phyloP scores from a whole-genome alignment of 225 moss, liverwort and hornwort species.

The Marchantia paleacea region DNA sequence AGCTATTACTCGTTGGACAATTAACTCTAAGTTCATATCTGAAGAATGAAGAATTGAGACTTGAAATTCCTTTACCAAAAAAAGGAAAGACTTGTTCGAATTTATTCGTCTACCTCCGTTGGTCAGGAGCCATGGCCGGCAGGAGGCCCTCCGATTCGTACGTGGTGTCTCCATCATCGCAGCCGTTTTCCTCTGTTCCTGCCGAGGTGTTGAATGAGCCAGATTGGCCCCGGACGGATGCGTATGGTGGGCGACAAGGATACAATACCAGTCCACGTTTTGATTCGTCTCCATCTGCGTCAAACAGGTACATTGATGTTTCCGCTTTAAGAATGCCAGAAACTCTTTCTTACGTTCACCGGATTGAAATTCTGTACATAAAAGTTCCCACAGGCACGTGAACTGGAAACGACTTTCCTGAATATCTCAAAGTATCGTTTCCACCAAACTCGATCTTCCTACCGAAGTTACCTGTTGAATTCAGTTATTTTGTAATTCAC shows the following conservation, averaged over 20 bases:
- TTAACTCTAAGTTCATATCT: not conserved
- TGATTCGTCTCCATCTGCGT: constrained; percentile 17
- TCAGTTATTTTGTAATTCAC: not conserved
- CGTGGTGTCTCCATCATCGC: constrained; percentile 23
- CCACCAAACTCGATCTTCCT: not conserved
- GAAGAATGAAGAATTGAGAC: not conserved
- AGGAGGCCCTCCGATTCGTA: constrained; percentile 16
- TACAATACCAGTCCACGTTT: constrained; percentile 24
- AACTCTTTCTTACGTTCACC: not conserved
- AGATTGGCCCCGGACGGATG: constrained; percentile 18
- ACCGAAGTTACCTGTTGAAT: not conserved
- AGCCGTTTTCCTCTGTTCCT: constrained; percentile 35
- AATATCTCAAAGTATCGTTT: not conserved
- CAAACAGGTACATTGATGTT: constrained; percentile 30
- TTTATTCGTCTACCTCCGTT: not conserved
- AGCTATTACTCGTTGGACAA: not conserved
- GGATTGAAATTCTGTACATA: not conserved
- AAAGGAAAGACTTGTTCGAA: not conserved
- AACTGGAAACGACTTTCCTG: not conserved
- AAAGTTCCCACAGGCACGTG: not conserved
- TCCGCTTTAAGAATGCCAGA: not conserved
- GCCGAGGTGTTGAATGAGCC: constrained; percentile 5
- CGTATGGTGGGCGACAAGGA: constrained; percentile 20
- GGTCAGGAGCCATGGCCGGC: constrained; percentile 24
- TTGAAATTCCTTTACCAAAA: not conserved